Evolutionary conservation across 2,329 filamentous ascomycete species (phyloP).

Genomic region (Aspergillus niger): DNA sequence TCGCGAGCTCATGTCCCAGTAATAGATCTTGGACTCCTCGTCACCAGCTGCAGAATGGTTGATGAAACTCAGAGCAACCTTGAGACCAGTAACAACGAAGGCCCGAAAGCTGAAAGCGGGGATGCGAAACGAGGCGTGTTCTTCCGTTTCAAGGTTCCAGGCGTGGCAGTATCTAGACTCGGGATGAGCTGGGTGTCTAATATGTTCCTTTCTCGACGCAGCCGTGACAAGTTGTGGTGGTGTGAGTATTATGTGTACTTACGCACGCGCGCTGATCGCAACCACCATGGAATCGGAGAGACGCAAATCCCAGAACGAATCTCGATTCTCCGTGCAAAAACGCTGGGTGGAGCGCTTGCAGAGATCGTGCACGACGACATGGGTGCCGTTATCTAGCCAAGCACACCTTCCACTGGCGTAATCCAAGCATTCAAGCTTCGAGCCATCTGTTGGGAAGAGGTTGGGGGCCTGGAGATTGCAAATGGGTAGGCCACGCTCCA

Average conservation of each 20-base stretch:
- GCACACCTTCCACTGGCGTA: constrained; percentile 25
- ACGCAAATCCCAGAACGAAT: constrained; percentile 17
- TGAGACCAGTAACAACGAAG: constrained; percentile 25
- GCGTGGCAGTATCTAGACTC: constrained; percentile 32
- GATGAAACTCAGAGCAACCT: constrained; percentile 25
- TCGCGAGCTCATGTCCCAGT: constrained; percentile 25
- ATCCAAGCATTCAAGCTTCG: constrained; percentile 15
- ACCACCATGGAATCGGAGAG: constrained; percentile 27
- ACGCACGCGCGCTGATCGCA: constrained; percentile 26
- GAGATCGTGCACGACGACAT: constrained; percentile 20
- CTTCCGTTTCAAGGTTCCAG: constrained; percentile 30
- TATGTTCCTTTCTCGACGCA: neutral
- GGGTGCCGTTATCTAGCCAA: constrained; percentile 20
- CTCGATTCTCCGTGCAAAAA: constrained; percentile 28
- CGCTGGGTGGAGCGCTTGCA: constrained; percentile 12
- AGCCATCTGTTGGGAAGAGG: neutral
- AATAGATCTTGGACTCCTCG: constrained; percentile 21
- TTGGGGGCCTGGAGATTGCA: constrained; percentile 1
- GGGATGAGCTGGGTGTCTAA: neutral
- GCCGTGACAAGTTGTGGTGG: too few relatives aligned
- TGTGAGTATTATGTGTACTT: constrained; percentile 5
- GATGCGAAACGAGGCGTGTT: constrained; percentile 30
- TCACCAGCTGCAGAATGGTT: neutral
- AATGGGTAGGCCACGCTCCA: constrained; percentile 28
- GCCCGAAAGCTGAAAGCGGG: constrained; percentile 20